These are phyloP conservation scores for Camptophora hylomeconis DNA, from an alignment of 2,329 filamentous ascomycete genomes.

Conservation along the genomic window DNA sequence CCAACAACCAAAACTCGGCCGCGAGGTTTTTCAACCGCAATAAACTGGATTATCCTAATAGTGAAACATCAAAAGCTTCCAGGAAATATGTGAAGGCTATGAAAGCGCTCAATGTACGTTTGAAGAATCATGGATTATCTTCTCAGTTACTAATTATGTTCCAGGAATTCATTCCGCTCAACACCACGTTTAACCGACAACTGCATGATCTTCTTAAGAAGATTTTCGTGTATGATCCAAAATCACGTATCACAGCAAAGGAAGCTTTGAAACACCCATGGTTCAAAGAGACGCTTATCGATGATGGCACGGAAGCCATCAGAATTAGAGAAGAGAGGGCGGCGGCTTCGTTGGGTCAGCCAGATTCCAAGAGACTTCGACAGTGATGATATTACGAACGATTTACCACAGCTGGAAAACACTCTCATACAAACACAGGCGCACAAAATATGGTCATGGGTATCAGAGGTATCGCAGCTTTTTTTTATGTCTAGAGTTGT, in stretches of 20 bases:
- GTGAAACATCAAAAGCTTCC: constrained; percentile 49
- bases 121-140: background rate
- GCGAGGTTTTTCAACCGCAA: constrained; percentile 45
- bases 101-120: constrained; percentile 46
- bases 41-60: constrained; percentile 50
- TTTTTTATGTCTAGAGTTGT: too few relatives aligned
- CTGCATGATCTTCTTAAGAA: constrained; percentile 50
- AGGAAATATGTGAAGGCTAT: constrained; percentile 57
- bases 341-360: constrained; percentile 6
- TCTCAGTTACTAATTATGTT: constrained; percentile 15
- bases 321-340: constrained; percentile 35
- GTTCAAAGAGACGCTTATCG: constrained; percentile 51
- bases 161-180: constrained; percentile 50
- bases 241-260: constrained; percentile 50
- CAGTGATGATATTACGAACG: constrained; percentile 9
- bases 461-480: too few relatives aligned
- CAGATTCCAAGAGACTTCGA: constrained; percentile 13
- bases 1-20: constrained; percentile 38
- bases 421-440: background rate
- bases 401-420: background rate
- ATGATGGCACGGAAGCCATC: constrained; percentile 53
- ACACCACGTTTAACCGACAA: constrained; percentile 46
- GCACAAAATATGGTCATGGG: too few relatives aligned
- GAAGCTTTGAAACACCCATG: constrained; percentile 53
- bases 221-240: constrained; percentile 56